Conservation (phyloP, 495 filamentous ascomycete species). For the Tuber aestivum region DNA sequence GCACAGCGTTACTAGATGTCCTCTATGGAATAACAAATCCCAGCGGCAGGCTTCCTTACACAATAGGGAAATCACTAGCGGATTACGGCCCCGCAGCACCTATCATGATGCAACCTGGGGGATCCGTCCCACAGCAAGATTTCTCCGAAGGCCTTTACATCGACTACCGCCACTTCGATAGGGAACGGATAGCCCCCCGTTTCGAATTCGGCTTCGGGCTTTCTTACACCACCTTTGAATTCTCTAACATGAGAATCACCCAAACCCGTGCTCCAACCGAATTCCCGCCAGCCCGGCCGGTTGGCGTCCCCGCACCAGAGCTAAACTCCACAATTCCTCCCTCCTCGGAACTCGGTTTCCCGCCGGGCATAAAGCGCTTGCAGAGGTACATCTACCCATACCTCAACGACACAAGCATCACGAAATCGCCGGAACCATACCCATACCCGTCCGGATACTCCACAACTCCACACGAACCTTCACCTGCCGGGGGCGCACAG, state of each 20-base stretch:
- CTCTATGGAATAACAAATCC: conserved; percentile 81
- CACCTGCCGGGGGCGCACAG: conserved; percentile 68
- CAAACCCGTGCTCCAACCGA: conserved; percentile 50
- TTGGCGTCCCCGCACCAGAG: conserved; percentile 55
- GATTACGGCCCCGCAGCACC: conserved; percentile 79
- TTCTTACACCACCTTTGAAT: conserved; percentile 74
- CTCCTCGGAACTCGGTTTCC: conserved; percentile 59
- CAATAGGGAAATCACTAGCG: conserved; percentile 69
- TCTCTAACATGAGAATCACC: conserved; percentile 53
- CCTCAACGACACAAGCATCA: conserved; percentile 51
- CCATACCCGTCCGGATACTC: conserved; percentile 70
- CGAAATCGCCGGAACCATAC: conserved; percentile 54
- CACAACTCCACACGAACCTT: conserved; percentile 49
- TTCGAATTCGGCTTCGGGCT: conserved; percentile 77
- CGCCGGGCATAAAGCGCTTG: conserved; percentile 59
- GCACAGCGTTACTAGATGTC: conserved; percentile 75
- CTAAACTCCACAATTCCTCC: conserved; percentile 56
- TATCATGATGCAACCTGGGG: conserved; percentile 69
- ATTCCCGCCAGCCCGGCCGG: conserved; percentile 57
- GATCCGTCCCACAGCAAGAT: conserved; percentile 70
- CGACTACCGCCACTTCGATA: conserved; percentile 91
- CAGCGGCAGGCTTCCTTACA: conserved; percentile 83
- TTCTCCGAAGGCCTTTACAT: conserved; percentile 78
- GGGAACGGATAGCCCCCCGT: conserved; percentile 57
- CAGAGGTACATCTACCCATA: conserved; percentile 88